phyloP scores from a whole-genome alignment of 2,329 filamentous ascomycete genomes.

The Sclerotinia minor region DNA sequence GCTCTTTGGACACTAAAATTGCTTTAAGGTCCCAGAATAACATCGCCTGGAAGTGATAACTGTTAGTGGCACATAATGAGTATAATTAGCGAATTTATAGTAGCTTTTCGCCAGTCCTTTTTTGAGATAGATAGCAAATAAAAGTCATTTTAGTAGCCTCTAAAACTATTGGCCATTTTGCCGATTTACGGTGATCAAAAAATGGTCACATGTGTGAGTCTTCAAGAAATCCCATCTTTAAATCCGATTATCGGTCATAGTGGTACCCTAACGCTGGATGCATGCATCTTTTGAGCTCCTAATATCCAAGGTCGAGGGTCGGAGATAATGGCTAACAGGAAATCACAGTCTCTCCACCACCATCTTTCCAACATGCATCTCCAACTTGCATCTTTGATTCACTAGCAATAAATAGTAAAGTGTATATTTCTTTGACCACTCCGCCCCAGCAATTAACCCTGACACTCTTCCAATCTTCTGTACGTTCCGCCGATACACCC shows the following conservation, averaged over 20 bases:
- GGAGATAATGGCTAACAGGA: neutral
- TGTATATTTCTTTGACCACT: slow-evolving; percentile 69
- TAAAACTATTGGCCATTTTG: neutral
- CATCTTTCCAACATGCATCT: slow-evolving; percentile 66
- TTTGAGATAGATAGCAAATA: neutral
- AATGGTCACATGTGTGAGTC: neutral
- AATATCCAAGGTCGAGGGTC: neutral
- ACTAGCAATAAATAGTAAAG: slow-evolving; percentile 73
- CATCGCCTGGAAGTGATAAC: neutral
- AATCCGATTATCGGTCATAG: neutral
- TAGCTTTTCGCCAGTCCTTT: neutral
- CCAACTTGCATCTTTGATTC: slow-evolving; percentile 59
- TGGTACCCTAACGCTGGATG: neutral
- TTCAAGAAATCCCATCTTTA: neutral
- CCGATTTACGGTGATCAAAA: neutral
- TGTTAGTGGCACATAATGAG: neutral
- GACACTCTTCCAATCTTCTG: slow-evolving; percentile 48
- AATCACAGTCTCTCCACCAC: slow-evolving; percentile 48
- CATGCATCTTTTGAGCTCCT: neutral
- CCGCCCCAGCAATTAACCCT: slow-evolving; percentile 79
- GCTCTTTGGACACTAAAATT: too few relatives aligned
- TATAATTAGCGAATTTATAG: neutral
- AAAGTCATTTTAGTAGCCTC: neutral
- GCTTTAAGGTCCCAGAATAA: neutral
- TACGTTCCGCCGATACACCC: slow-evolving; percentile 61